A percentile compares a stretch with the other conserved stretches of the same genome.
Conservation (phyloP, 345 rosid genomes). For the Syzygium oleosum region DNA sequence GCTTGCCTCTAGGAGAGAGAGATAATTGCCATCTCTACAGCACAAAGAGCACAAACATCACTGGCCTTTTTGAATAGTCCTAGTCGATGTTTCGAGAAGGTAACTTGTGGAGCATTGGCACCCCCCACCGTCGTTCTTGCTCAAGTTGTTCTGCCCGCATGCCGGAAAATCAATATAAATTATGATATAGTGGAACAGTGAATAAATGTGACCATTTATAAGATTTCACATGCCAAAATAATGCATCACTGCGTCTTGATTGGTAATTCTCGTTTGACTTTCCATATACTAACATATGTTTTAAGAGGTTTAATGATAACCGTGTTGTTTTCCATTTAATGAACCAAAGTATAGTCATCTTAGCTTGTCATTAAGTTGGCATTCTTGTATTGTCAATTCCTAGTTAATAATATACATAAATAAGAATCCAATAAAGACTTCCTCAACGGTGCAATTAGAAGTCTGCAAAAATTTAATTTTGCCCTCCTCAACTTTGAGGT, state of each 20-base stretch:
- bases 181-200: not conserved
- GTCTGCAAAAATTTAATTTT: not conserved
- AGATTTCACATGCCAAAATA: not conserved
- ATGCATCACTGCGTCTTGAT: not conserved
- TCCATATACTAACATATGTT: not conserved
- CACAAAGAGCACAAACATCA: conserved; percentile 39
- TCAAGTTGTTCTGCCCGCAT: not conserved
- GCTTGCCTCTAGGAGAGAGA: conserved; percentile 47
- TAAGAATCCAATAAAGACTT: not conserved
- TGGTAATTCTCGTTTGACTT: not conserved
- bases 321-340: not conserved
- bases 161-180: not conserved
- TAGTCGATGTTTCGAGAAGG: conserved; percentile 39
- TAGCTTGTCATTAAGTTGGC: not conserved
- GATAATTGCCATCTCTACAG: conserved; percentile 29
- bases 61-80: conserved; percentile 53
- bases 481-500: no score
- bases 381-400: not conserved
- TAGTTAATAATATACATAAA: not conserved
- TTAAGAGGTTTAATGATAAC: not conserved
- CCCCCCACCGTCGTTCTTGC: not conserved
- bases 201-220: not conserved
- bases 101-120: conserved; percentile 27
- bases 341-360: not conserved
- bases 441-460: not conserved